Percentiles rank a stretch among this genome's conserved stretches.
Conservation (phyloP, 441 rosid species). For the Lagerstroemia fauriei region DNA sequence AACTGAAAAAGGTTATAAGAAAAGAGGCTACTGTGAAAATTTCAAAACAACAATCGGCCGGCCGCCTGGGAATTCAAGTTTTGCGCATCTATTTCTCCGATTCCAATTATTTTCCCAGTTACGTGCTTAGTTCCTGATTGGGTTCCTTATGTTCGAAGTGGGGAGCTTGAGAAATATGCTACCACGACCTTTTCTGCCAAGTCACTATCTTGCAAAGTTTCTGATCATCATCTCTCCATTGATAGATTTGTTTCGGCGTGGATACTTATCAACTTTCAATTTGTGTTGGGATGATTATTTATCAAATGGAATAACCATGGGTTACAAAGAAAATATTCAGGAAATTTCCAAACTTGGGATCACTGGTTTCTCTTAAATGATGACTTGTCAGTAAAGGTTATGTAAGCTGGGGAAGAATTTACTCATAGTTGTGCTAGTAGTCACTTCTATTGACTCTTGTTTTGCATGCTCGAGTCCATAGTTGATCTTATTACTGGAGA, state of each 20-base stretch:
- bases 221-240: no score
- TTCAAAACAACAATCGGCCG: background rate
- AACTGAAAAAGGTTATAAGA: no score
- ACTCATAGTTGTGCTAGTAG: background rate
- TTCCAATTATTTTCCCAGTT: background rate
- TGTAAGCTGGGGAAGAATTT: background rate
- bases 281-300: background rate
- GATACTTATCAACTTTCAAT: no score
- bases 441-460: no score
- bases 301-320: background rate
- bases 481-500: slow-evolving; percentile 61
- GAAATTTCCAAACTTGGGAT: no score
- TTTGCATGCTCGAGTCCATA: slow-evolving; percentile 27
- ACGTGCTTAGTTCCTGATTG: background rate
- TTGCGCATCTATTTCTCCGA: background rate
- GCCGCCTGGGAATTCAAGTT: background rate
- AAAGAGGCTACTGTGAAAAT: background rate
- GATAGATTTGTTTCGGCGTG: no score
- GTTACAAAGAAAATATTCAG: background rate
- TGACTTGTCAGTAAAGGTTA: background rate
- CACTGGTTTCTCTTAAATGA: no score
- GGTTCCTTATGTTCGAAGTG: background rate
- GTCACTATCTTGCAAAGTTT: no score
- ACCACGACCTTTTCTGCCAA: no score
- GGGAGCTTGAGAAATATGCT: no score